Evolutionary conservation across 495 filamentous ascomycete species (phyloP), one percentile per base, ranked within the genome.

Genomic region (Hypoxylon cercidicola): DNA sequence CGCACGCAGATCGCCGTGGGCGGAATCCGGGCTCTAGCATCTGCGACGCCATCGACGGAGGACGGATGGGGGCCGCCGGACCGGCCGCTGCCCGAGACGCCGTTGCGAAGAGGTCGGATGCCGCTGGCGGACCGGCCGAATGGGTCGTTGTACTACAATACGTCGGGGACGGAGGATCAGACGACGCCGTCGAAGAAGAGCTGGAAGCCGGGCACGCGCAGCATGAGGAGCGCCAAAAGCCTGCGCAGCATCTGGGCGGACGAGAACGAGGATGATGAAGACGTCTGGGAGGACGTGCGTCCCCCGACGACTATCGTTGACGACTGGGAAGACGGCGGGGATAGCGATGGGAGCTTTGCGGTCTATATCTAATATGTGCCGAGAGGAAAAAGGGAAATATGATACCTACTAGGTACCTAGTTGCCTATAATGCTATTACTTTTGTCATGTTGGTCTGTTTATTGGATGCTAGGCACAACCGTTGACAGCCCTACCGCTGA

Each of bases 321-420:
- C 1, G 71, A 62, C 6, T 73, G 68, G 64, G 68, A 67, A 4
- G 59, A 69, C 5, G 51, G 28, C 9, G 61, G 25, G 1, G 65
- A 48, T 41, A 73, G 68, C 30, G 62, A 73, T 13, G 69, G 68
- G 20, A 73, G 71, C 39, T 73, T 73, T 58, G 59, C 71, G 18
- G 56, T 71, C 47, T 71, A 73, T 69, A 73, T 73, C 62, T 72
- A 32, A 47, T 55, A 16, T 60, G n/a, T 55, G 11, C 28, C 30
- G 19, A 12, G 50, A 16, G 37, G 45, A 4, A 46, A 6, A 30
- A 25, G 55, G 20, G 16, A 16, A 58, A 39, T 64, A 64, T 64
- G 64, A 62, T 67, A 62, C 56, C 64, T 59, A 41, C 30, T 12
- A 28, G 25, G n/a, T 35, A 34, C 43, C 32, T 56, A 45, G 30